Percentiles rank a stretch among this genome's conserved stretches.
Evolutionary conservation across 371 early-diverging fungal species (phyloP).

Genomic region (Mortierella sp.): DNA sequence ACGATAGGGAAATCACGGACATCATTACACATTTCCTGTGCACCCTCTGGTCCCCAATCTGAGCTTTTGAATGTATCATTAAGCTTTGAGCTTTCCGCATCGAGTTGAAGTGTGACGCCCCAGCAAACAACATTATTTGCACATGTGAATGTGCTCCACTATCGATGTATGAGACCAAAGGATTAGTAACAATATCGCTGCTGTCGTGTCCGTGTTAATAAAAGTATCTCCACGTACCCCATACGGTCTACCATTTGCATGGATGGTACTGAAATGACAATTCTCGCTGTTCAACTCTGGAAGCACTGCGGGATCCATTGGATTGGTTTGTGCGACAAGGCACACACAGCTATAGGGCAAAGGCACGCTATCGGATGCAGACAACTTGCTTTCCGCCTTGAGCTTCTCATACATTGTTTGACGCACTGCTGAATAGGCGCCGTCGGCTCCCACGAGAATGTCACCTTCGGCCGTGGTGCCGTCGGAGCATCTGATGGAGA

Average conservation of each 20-base stretch:
- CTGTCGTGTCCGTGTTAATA: neutral
- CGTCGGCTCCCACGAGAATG: conserved; percentile 1
- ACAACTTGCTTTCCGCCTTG: neutral
- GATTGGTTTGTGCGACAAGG: neutral
- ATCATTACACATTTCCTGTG: conserved; percentile 8
- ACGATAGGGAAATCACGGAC: conserved; percentile 3
- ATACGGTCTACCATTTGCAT: neutral
- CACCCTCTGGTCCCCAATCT: conserved; percentile 25
- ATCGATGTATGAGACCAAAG: neutral
- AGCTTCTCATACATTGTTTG: neutral
- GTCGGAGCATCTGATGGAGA: neutral
- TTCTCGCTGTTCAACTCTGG: neutral
- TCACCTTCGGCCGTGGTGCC: neutral
- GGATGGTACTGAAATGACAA: neutral
- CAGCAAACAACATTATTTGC: conserved; percentile 15
- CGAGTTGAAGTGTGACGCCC: conserved; percentile 16
- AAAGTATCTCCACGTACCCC: neutral
- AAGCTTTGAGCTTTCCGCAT: neutral
- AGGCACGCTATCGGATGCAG: neutral
- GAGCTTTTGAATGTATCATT: conserved; percentile 5
- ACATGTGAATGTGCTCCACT: conserved; percentile 14
- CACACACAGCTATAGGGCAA: neutral
- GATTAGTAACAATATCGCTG: no score
- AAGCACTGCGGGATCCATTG: neutral
- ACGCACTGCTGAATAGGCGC: conserved; percentile 1